Conservation (phyloP, 2,329 filamentous ascomycete species). For the Zymoseptoria ardabiliae region DNA sequence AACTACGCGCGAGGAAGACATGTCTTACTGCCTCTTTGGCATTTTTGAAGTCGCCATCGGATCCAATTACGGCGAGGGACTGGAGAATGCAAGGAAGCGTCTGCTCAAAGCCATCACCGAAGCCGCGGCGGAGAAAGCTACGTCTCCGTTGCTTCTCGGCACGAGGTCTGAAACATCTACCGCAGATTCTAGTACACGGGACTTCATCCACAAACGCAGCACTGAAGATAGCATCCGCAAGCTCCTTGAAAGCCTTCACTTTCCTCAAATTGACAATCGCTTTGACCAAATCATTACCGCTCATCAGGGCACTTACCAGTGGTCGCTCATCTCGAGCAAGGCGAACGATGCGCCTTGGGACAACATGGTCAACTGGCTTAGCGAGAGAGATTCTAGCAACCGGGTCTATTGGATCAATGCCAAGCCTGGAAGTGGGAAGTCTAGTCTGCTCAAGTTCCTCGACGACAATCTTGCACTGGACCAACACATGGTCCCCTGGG, state of each 20-base stretch:
- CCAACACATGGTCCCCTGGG: conserved; percentile 2
- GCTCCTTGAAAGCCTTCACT: conserved; percentile 1
- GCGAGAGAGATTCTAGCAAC: neutral
- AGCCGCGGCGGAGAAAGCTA: neutral
- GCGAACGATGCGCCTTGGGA: neutral
- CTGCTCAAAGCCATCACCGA: conserved; percentile 1
- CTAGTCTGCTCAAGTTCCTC: conserved; percentile 1
- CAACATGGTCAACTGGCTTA: conserved; percentile 1
- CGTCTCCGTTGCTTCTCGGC: neutral
- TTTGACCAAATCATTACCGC: neutral
- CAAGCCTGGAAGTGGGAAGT: conserved; percentile 5
- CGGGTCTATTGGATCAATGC: conserved; percentile 3
- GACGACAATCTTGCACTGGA: neutral
- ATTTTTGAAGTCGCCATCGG: conserved; percentile 8
- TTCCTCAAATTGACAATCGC: conserved; percentile 1
- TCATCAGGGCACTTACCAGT: conserved; percentile 1
- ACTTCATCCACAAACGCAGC: neutral
- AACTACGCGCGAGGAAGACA: conserved; percentile 9
- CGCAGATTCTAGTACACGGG: neutral
- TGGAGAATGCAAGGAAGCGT: neutral
- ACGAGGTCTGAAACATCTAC: neutral
- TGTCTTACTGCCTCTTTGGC: conserved; percentile 9
- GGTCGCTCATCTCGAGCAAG: conserved; percentile 1
- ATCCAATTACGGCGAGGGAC: conserved; percentile 8
- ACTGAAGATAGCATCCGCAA: neutral